Evolutionary conservation across 352 stramenopile species (phyloP), one percentile per base, ranked within the genome.

Genomic region (Blastocystis sp.): DNA sequence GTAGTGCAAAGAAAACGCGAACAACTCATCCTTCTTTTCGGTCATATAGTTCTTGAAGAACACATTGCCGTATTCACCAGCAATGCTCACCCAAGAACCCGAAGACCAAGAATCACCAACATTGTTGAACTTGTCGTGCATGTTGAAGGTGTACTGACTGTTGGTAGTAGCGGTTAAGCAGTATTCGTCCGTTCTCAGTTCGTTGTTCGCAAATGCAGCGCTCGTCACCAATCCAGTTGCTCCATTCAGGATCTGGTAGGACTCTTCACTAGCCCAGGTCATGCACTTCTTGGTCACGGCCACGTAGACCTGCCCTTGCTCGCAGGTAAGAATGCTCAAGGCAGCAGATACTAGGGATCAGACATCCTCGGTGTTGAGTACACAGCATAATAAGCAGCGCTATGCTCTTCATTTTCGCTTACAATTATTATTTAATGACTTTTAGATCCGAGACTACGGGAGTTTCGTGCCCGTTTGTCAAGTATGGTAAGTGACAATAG

Each of bases 211-310:
- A 77, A 77, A 53, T 21, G 4, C 52, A 21, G 38, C 17, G 4
- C n/a, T 34, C n/a, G 43, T 59, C 4, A 60, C 53, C 38, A 56
- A 40, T 14, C 1, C 34, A 11, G 7, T 59, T 3, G 28, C 9
- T 48, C 66, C 66, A 53, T 53, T 21, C 34, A 61, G 34, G 0
- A 77, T 60, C 19, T 1, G 61, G 19, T 60, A 60, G 17, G 28
- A 40, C 1, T 77, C 66, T 53, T 77, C 66, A n/a, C 28, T 34
- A 34, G 28, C 28, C 28, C 28, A 34, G 28, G 66, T 21, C n/a
- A n/a, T 17, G 38, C n/a, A 53, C 60, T 53, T 77, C 66, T 77
- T 77, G 2, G 19, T 77, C 5, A 59, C n/a, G 38, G 53, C 60
- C 21, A 59, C 19, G 40, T 77, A 77, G 4, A 34, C 10, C 40